phyloP scores from a whole-genome alignment of 1,139 yeast genomes.

The Candida glucosophila region DNA sequence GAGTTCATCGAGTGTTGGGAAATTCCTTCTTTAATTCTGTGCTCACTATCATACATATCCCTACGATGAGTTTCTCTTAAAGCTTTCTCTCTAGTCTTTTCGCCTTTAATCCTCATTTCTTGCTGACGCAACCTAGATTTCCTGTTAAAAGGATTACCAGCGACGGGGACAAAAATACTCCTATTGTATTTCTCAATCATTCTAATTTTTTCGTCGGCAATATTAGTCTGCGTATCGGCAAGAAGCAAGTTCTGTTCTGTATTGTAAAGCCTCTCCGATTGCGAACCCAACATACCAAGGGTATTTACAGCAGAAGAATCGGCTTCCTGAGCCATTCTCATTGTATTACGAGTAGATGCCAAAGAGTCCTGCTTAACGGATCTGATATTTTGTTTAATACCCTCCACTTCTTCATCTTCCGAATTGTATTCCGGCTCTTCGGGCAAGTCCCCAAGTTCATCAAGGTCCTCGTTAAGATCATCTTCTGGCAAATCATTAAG shows the following conservation, averaged over 20 bases:
- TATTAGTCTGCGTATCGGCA: conserved; percentile 73
- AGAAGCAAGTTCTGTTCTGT: conserved; percentile 71
- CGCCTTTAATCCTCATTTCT: conserved; percentile 63
- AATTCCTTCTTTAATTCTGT: conserved; percentile 35
- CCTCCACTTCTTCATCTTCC: conserved; percentile 86
- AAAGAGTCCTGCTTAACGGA: conserved; percentile 85
- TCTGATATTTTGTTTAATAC: conserved; percentile 73
- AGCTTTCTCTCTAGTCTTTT: conserved; percentile 55
- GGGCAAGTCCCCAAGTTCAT: conserved; percentile 29
- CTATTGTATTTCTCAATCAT: conserved; percentile 77
- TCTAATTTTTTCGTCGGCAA: conserved; percentile 77
- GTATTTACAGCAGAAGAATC: conserved; percentile 88
- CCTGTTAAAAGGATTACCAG: conserved; percentile 79
- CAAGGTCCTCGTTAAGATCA: conserved; percentile 38
- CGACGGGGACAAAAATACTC: conserved; percentile 74
- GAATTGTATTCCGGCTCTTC: conserved; percentile 40
- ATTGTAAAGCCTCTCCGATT: conserved; percentile 74
- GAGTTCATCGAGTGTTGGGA: conserved; percentile 28
- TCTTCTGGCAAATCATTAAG: conserved; percentile 28
- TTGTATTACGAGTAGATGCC: conserved; percentile 76
- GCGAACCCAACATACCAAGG: conserved; percentile 86
- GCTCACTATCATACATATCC: conserved; percentile 40
- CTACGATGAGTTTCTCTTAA: conserved; percentile 33
- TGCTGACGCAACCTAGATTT: conserved; percentile 67
- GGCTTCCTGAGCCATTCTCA: conserved; percentile 85